A percentile compares a stretch with the other conserved stretches of the same genome.
These are phyloP conservation scores for Boletellus sp. DNA, from an alignment of 1,284 basidiomycete genomes.

Conservation along the genomic window DNA sequence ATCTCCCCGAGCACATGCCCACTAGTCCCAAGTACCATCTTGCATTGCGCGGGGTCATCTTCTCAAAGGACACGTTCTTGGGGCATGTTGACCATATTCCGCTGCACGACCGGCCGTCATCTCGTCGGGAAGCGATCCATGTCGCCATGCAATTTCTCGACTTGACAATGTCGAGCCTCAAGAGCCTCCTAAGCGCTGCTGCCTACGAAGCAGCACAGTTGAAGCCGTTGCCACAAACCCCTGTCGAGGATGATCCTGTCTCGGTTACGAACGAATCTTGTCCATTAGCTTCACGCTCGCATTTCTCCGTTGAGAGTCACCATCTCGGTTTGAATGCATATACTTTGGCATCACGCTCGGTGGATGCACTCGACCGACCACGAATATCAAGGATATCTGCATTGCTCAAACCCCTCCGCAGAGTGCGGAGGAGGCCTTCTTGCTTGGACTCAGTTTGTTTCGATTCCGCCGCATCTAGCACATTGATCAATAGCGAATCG, in stretches of 20 bases:
- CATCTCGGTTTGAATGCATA: not conserved
- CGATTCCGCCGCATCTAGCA: slow-evolving; percentile 19
- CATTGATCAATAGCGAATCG: slow-evolving; percentile 15
- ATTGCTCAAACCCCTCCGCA: slow-evolving; percentile 15
- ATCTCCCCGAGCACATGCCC: slow-evolving; percentile 21
- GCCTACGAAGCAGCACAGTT: slow-evolving; percentile 28
- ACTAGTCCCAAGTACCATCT: slow-evolving; percentile 22
- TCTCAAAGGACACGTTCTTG: slow-evolving; percentile 26
- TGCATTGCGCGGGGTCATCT: slow-evolving; percentile 21
- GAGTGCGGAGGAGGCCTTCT: slow-evolving; percentile 9
- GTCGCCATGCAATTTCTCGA: slow-evolving; percentile 26
- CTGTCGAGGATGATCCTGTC: slow-evolving; percentile 3
- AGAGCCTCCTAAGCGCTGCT: slow-evolving; percentile 21
- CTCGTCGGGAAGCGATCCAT: slow-evolving; percentile 15
- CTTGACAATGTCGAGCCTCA: slow-evolving; percentile 27
- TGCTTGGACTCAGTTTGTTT: slow-evolving; percentile 2
- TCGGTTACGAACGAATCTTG: slow-evolving; percentile 5
- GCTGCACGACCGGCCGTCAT: not conserved
- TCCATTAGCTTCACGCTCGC: not conserved
- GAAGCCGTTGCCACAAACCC: slow-evolving; percentile 28
- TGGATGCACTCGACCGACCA: not conserved
- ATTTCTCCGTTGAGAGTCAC: slow-evolving; percentile 7
- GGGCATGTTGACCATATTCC: slow-evolving; percentile 20
- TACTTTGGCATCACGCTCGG: not conserved
- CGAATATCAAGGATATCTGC: slow-evolving; percentile 12